Base-by-base conservation (phyloP, 2,329 filamentous ascomycete genomes). In the Colletotrichum salicis region DNA sequence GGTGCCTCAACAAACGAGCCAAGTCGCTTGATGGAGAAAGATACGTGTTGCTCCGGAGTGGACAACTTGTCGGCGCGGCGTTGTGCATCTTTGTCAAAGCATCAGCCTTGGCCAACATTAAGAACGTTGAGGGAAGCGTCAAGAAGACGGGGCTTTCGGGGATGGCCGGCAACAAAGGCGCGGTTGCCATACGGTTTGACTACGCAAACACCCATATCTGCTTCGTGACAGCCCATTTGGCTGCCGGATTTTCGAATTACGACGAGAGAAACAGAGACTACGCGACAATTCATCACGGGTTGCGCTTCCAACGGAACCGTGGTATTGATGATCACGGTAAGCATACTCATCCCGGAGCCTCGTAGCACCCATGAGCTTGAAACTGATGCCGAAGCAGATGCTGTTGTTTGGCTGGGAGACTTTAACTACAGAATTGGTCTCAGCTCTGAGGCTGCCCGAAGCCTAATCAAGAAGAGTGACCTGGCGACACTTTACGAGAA, bases 351-450 rank as follows among this genome's bases (percentile, higher is more conserved):
- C 12, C 41, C 22, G 4, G 15, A 4, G 13, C 10, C 4, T 4
- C 7, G 7, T 15, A 13, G 52, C 19, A 29, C 19, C 29, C 7
- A 22, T 54, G 29, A 12, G 8, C 37, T n/a, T n/a, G 19, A 56
- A 51, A 66, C 59, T 75, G 33, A 62, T 13, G 29, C 19, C 2
- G 24, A 33, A 45, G 31, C 56, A 88, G 90, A 92, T 76, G 88
- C 93, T 27, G 92, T 98, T 45, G 92, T 98, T 64, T 99, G 96
- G 96, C 88, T 98, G 54, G 96, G 96, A 5, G 96, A 99, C 81
- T 99, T 99, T 85, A 99, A 99, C 79, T 99, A 99, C 82, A 92
- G 96, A 22, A 97, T 99, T 76, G 96, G 95, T 1, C 86, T 98
- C 69, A 88, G 88, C 56, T 91, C 94, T 74, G 94, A 97, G 51